Conservation (phyloP, 2,329 filamentous ascomycete species). For the Eutypella sp. region DNA sequence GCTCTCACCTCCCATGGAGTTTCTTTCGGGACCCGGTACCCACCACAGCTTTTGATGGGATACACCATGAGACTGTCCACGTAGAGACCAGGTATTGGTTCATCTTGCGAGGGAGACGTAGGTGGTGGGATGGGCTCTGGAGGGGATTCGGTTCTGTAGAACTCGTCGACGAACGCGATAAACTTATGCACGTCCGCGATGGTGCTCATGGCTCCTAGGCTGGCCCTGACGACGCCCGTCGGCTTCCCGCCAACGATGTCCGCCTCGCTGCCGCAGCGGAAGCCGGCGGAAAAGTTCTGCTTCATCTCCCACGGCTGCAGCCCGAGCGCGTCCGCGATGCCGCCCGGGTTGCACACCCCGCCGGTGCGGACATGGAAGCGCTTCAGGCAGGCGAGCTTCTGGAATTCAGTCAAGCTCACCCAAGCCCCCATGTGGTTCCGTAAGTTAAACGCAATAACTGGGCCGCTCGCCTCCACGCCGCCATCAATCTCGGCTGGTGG, state of each 20-base stretch:
- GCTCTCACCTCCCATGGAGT: constrained; percentile 69
- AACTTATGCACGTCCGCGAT: constrained; percentile 68
- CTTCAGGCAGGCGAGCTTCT: constrained; percentile 76
- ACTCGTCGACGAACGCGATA: constrained; percentile 65
- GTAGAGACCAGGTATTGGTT: constrained; percentile 32
- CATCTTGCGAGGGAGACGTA: not conserved
- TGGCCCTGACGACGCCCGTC: constrained; percentile 80
- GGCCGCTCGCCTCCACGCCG: constrained; percentile 50
- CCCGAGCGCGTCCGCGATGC: constrained; percentile 67
- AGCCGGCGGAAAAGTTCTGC: constrained; percentile 77
- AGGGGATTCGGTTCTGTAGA: constrained; percentile 40
- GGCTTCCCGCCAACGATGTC: constrained; percentile 81
- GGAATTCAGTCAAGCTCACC: constrained; percentile 78
- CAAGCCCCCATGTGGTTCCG: constrained; percentile 63
- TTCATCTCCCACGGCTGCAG: constrained; percentile 78
- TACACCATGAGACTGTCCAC: constrained; percentile 71
- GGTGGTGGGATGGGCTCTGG: constrained; percentile 7
- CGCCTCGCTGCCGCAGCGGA: constrained; percentile 77
- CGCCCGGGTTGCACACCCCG: constrained; percentile 87
- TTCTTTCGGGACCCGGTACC: constrained; percentile 62
- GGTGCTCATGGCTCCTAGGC: constrained; percentile 87
- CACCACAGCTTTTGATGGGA: constrained; percentile 91
- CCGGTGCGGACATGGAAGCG: constrained; percentile 83
- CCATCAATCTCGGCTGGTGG: constrained; percentile 24
- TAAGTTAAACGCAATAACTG: constrained; percentile 81